A percentile compares a stretch with the other conserved stretches of the same genome.
phyloP scores from a whole-genome alignment of 108 stramenopile species.

The Aurantiochytrium sp. region DNA sequence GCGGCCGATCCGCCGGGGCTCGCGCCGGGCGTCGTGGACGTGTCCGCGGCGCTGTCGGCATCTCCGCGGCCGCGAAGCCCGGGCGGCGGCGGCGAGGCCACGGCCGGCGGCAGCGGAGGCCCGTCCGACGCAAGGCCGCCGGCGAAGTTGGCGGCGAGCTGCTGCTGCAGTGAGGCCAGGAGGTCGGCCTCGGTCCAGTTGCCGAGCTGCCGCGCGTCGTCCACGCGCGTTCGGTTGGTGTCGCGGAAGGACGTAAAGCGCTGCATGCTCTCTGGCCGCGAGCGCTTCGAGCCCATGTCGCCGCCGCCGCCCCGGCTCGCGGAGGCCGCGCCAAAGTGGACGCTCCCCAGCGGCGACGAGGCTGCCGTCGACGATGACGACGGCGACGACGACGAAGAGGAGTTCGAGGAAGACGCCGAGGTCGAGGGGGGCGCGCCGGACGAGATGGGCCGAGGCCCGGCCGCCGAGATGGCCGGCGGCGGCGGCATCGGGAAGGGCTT shows the following conservation, averaged over 20 bases:
- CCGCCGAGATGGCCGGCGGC: background rate
- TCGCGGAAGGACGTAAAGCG: background rate
- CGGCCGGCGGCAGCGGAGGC: background rate
- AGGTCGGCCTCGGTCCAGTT: background rate
- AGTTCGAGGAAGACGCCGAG: no score
- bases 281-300: conserved; percentile 28
- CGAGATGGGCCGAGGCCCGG: background rate
- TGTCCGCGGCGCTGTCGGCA: background rate
- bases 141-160: background rate
- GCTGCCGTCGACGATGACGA: background rate
- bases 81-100: no score
- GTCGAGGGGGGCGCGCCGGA: background rate
- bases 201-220: no score
- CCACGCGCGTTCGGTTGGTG: background rate
- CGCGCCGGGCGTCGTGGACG: background rate
- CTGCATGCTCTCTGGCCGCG: conserved; percentile 19
- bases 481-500: background rate
- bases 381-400: background rate
- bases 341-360: background rate
- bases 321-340: background rate
- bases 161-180: background rate
- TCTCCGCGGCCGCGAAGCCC: no score
- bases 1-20: background rate
- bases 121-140: background rate
- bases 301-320: background rate